A percentile compares a stretch with the other conserved stretches of the same genome.
Evolutionary conservation across 139 green algal genomes (phyloP).

Genomic region (Edaphochlamys debaryana): DNA sequence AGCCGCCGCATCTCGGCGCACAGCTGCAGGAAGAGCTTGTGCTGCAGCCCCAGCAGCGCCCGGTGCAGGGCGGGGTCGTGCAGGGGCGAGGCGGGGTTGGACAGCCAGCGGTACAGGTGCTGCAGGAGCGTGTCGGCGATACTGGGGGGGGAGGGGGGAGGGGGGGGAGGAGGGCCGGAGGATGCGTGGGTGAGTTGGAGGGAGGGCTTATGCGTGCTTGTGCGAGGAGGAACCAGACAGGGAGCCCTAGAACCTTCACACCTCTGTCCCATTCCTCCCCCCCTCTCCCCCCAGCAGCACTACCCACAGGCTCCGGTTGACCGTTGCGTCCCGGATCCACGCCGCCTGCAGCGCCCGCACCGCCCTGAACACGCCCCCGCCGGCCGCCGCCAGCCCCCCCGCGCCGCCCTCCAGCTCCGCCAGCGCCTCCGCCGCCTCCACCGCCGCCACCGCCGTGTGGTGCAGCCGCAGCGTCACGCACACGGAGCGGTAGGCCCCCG

Average conservation of each 20-base stretch:
- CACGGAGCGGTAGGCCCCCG: constrained; percentile 87
- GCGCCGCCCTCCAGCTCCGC: constrained; percentile 78
- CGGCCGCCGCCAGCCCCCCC: constrained; percentile 56
- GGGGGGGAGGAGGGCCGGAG: too few species aligned
- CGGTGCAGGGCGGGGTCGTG: constrained; percentile 79
- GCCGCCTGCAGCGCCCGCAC: constrained; percentile 72
- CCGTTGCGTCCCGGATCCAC: constrained; percentile 80
- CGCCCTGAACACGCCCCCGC: constrained; percentile 64
- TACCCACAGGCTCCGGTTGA: constrained; percentile 70
- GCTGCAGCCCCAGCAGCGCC: constrained; percentile 76
- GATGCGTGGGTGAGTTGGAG: background rate
- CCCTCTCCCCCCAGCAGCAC: too few species aligned
- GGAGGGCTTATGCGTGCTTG: background rate
- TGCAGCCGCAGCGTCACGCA: constrained; percentile 86
- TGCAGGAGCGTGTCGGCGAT: constrained; percentile 79
- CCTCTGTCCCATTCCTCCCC: background rate
- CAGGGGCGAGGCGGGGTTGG: constrained; percentile 65
- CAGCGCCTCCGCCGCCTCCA: constrained; percentile 68
- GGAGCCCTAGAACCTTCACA: background rate
- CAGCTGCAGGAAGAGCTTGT: constrained; percentile 75
- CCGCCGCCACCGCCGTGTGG: constrained; percentile 86
- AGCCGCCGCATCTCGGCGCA: constrained; percentile 69
- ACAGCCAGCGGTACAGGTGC: constrained; percentile 90
- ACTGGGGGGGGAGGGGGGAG: background rate
- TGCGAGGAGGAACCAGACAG: background rate